Evolutionary conservation across 2,329 filamentous ascomycete genomes (phyloP).

Genomic region (Colletotrichum australisinense): DNA sequence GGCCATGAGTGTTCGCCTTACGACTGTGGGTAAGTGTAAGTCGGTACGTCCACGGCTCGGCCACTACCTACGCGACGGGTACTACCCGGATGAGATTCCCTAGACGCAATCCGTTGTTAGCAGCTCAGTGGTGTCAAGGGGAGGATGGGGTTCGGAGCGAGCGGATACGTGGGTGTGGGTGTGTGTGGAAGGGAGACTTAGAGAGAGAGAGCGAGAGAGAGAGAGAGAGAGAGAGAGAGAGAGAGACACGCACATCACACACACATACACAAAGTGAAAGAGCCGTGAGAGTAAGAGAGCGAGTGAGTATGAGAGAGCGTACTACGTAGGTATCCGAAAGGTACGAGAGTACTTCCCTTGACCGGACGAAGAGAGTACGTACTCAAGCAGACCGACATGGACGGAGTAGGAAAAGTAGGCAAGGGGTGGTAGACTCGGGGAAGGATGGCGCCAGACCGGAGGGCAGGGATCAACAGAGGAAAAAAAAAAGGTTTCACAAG

Average conservation of each 20-base stretch:
- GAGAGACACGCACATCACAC: background rate
- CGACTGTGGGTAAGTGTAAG: conserved; percentile 7
- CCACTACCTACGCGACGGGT: conserved; percentile 17
- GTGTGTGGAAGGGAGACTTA: background rate
- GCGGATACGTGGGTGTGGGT: background rate
- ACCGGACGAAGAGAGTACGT: conserved; percentile 13
- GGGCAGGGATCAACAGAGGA: conserved; percentile 19
- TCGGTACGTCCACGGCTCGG: conserved; percentile 4
- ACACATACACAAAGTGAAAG: background rate
- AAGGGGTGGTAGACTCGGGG: conserved; percentile 34
- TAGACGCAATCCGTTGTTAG: background rate
- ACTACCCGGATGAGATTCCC: conserved; percentile 17
- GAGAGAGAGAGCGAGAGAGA: background rate
- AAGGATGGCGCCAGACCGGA: conserved; percentile 35
- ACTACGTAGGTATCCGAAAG: background rate
- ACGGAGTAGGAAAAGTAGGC: conserved; percentile 26
- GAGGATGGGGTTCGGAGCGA: background rate
- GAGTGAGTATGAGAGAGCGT: background rate
- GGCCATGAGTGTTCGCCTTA: conserved; percentile 30
- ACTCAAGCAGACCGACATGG: conserved; percentile 27
- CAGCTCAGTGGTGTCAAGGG: background rate
- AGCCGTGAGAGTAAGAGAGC: background rate
- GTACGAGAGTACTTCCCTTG: background rate
- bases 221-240: background rate
- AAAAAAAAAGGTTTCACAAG: conserved; percentile 35